Evolutionary conservation across 73 alveolate genomes (phyloP).

Genomic region (Paraurostyla sp.): DNA sequence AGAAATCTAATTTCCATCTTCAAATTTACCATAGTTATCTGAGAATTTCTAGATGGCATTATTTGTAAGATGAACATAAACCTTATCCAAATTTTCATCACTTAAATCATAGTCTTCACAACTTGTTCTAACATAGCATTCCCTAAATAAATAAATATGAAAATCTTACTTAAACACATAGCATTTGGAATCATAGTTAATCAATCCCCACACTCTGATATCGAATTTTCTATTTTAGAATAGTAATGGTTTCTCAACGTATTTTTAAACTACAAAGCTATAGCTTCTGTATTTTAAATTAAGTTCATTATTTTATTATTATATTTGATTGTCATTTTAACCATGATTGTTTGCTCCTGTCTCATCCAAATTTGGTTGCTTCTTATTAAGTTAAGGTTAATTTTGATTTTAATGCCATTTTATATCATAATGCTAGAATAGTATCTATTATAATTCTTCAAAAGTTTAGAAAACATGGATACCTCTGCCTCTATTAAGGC

Average conservation of each 20-base stretch:
- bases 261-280: constrained; percentile 83
- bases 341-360: background rate
- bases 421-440: constrained; percentile 21
- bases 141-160: constrained; percentile 63
- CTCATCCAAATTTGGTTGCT: background rate
- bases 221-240: constrained; percentile 93
- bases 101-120: constrained; percentile 74
- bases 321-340: background rate
- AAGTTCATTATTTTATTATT: background rate
- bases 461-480: constrained; percentile 84
- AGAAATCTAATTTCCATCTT: constrained; percentile 83
- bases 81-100: constrained; percentile 72
- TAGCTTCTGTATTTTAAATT: background rate
- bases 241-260: constrained; percentile 91
- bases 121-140: constrained; percentile 91
- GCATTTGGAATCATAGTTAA: constrained; percentile 80
- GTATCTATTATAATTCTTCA: constrained; percentile 58
- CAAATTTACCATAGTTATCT: constrained; percentile 87
- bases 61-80: constrained; percentile 92
- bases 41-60: constrained; percentile 90
- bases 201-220: constrained; percentile 92
- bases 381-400: background rate
- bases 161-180: constrained; percentile 85
- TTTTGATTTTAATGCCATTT: background rate
- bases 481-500: constrained; percentile 93